phyloP scores from a whole-genome alignment of 2,329 filamentous ascomycete species.

The Trichoderma brevicompactum region DNA sequence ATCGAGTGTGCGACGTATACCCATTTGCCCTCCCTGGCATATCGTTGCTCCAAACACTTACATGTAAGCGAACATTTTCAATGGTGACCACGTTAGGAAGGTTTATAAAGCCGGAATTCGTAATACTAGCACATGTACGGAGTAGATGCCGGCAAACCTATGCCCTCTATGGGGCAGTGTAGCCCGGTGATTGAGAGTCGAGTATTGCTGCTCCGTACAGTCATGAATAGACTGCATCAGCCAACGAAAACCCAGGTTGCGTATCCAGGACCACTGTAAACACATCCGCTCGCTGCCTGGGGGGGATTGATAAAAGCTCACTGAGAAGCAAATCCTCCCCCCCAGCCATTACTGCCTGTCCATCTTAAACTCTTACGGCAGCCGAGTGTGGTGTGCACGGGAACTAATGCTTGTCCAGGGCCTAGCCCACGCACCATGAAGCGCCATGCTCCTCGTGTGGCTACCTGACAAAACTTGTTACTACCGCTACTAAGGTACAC shows the following conservation, averaged over 20 bases:
- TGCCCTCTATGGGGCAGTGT: no score
- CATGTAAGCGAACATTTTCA: background rate
- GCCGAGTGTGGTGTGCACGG: conserved; percentile 24
- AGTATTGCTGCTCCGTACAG: background rate
- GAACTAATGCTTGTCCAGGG: conserved; percentile 25
- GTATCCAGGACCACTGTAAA: background rate
- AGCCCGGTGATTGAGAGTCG: no score
- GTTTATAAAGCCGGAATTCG: background rate
- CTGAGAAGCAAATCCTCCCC: background rate
- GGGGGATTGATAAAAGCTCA: background rate
- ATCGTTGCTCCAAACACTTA: background rate
- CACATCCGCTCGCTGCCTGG: background rate
- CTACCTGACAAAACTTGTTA: conserved; percentile 4
- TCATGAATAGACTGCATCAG: background rate
- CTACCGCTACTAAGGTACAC: no score
- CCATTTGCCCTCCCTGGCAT: background rate
- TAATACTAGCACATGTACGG: no score
- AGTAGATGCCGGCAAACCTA: background rate
- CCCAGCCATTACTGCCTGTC: conserved; percentile 1
- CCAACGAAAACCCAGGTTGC: background rate
- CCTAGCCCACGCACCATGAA: conserved; percentile 11
- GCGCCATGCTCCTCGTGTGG: conserved; percentile 6
- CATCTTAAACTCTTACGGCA: conserved; percentile 1
- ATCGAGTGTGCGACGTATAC: background rate
- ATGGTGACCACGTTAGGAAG: background rate